A percentile compares a stretch with the other conserved stretches of the same genome.
Conservation (phyloP, 345 rosid genomes). For the Combretum micranthum region DNA sequence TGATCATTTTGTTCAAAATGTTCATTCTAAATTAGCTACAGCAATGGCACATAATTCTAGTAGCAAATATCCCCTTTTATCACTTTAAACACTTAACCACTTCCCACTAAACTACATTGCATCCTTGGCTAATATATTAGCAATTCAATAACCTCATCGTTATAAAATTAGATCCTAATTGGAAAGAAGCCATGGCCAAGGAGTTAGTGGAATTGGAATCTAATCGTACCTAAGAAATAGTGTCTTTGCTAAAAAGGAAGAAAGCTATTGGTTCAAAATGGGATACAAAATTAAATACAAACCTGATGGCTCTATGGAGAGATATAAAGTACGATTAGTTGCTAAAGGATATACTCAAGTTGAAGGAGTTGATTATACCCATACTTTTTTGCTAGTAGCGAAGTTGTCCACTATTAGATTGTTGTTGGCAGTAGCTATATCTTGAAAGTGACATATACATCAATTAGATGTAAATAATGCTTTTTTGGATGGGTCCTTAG, state of each 20-base stretch:
- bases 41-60: too few species aligned
- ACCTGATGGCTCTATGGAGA: background rate
- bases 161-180: background rate
- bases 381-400: background rate
- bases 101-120: too few species aligned
- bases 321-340: background rate
- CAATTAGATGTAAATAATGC: background rate
- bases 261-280: background rate
- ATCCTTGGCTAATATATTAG: too few species aligned
- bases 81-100: too few species aligned
- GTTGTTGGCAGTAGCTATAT: background rate
- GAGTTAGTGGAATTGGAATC: background rate
- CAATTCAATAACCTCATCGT: background rate
- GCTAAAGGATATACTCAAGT: conserved; percentile 5
- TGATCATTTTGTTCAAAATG: too few species aligned
- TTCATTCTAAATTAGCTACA: too few species aligned
- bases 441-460: background rate
- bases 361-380: background rate
- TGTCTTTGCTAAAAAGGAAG: background rate
- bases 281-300: conserved; percentile 4
- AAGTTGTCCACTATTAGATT: background rate
- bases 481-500: background rate
- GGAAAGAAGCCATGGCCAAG: background rate
- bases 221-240: background rate
- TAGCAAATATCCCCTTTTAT: too few species aligned